Evolutionary conservation across 345 rosid species (phyloP), one percentile per base, ranked within the genome.

Genomic region (Eucalyptus pauciflora): DNA sequence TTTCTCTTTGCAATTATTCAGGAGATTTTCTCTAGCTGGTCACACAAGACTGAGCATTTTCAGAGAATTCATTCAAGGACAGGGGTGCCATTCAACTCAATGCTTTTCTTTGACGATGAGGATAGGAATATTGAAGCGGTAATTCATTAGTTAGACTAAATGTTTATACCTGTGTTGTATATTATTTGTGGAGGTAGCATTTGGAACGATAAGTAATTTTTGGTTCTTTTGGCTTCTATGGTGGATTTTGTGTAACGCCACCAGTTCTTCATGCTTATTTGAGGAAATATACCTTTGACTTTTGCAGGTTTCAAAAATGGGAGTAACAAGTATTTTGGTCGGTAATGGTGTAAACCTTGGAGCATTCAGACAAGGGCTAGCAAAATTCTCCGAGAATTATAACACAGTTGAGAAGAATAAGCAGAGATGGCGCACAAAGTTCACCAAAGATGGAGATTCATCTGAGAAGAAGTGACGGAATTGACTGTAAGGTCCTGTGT

Each of bases 81-180:
- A 43, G 92, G 94, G 31, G 94, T 95, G 91, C 98, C 97, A 20
- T 95, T 93, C 87, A 94, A 88, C 87, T 93, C 91, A 2, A 94
- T 95, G 98, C 97, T 97, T 86, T 97, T 97, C 91, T 97, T 95
- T 43, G 99, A 95, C 83, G 99, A 97, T 54, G 96, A 95, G 89
- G 93, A 95, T 76, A 92, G 96, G 92, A 97, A 96, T 91, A 95
- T 96, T 86, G 89, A 95, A 89, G 85, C 95, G 88, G 99, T 97
- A 90, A 90, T 86, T 88, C 14, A 37, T 76, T 37, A 41, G 29
- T 6, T 76, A 10, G 81, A 18, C 13, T 3, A 76, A 76, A 37
- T 18, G 48, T 76, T 76, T 76, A 41, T 76, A 20, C 27, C 27
- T 3, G 46, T 76, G 12, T 20, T 76, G 2, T 76, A 7, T 6